phyloP scores from a whole-genome alignment of 257 asterid species.

The Cordia subcordata region DNA sequence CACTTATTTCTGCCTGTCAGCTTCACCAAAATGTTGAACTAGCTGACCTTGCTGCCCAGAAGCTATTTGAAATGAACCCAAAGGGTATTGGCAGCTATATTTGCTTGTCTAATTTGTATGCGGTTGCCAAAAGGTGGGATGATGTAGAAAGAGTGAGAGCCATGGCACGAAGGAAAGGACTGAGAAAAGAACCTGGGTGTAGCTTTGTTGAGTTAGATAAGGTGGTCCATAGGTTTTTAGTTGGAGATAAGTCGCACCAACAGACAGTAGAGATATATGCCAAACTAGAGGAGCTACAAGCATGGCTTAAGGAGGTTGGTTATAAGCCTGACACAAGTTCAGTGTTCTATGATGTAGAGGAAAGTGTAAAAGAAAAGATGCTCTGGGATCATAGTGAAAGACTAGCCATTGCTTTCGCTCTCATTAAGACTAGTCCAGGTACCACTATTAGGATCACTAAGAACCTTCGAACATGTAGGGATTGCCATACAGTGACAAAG shows the following conservation, averaged over 20 bases:
- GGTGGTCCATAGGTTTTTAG: constrained; percentile 25
- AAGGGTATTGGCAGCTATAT: constrained; percentile 24
- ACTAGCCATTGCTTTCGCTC: constrained; percentile 40
- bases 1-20: constrained; percentile 37
- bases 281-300: constrained; percentile 27
- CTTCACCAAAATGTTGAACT: constrained; percentile 29
- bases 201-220: constrained; percentile 47
- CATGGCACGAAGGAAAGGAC: constrained; percentile 18
- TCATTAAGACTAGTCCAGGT: constrained; percentile 24
- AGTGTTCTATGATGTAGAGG: constrained; percentile 41
- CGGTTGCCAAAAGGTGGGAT: constrained; percentile 42
- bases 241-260: constrained; percentile 29
- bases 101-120: constrained; percentile 31
- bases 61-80: constrained; percentile 35
- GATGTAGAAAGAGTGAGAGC: constrained; percentile 35
- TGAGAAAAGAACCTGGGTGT: constrained; percentile 37
- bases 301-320: constrained; percentile 25
- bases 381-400: constrained; percentile 37
- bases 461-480: constrained; percentile 37
- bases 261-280: constrained; percentile 9
- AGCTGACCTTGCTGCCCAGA: constrained; percentile 28
- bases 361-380: constrained; percentile 37
- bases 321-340: constrained; percentile 33
- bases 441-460: constrained; percentile 29
- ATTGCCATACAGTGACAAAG: constrained; percentile 38